These are phyloP conservation scores for Fraxinus floribunda DNA, from an alignment of 305 asterid species.

Conservation along the genomic window DNA sequence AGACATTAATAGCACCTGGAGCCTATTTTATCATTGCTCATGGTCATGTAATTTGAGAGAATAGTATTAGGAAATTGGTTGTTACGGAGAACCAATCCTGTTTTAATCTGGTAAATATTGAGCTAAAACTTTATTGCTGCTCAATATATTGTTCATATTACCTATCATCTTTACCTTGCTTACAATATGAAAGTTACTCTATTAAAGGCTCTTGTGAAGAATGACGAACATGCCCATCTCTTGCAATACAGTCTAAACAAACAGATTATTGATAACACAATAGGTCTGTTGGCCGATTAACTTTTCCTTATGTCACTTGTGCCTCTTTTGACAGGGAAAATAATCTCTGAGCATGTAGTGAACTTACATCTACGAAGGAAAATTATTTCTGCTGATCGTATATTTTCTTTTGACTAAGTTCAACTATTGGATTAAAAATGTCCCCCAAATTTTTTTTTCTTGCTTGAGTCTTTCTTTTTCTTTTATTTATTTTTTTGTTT, in stretches of 20 bases:
- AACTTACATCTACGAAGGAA: not conserved
- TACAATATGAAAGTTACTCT: not conserved
- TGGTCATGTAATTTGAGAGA: not conserved
- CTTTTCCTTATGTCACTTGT: not conserved
- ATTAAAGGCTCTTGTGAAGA: not conserved
- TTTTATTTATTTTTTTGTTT: not conserved
- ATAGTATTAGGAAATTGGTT: not conserved
- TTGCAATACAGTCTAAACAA: not conserved
- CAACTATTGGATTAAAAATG: not conserved
- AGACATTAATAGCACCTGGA: not conserved
- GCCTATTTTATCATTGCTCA: not conserved
- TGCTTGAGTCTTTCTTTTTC: not conserved
- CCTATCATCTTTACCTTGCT: not conserved
- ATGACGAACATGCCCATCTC: not conserved
- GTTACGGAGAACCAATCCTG: not conserved
- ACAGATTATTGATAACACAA: not conserved
- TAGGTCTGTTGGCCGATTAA: not conserved
- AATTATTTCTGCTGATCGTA: not conserved
- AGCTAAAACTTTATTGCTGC: not conserved
- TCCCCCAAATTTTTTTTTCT: not conserved
- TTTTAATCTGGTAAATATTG: not conserved
- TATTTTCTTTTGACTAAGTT: not conserved
- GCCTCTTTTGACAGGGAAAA: constrained; percentile 2
- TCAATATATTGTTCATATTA: not conserved
- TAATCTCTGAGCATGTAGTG: not conserved